Base-by-base conservation (phyloP, 2,329 filamentous ascomycete genomes). In the Sphaerulina vaccinii region DNA sequence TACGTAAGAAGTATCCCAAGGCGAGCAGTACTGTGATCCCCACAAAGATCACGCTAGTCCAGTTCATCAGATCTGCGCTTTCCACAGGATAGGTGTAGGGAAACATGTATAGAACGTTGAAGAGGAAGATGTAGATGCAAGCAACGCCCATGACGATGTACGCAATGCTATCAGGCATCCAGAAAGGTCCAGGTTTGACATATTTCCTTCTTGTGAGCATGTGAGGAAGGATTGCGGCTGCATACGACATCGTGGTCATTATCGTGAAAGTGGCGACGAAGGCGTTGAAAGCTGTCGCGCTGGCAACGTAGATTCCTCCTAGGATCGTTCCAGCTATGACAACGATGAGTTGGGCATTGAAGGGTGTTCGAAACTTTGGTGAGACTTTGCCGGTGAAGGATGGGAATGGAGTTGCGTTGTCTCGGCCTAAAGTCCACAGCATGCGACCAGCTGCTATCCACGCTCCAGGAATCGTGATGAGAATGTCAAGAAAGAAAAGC, bases 291-390 rank as follows among this genome's bases (percentile, higher is more conserved):
- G 85, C 85, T 0, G 82, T 84, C 1, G 75, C 78, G 54, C 75
- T 82, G n/a, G 80, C 84, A 1, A 88, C 76, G 57, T 86, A 87
- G 38, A 88, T 83, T 36, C 74, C 75, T 0, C 83, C 84, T 0
- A 88, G 71, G 2, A 84, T 65, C 0, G 82, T 82, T 19, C 77
- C 77, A 48, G 77, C 67, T 35, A 70, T 55, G 3, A 73, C 69
- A 71, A 76, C 79, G 7, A 74, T 70, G 1, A 84, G 50, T 0
- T 79, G 83, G 0, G 82, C 78, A 55, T 80, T 78, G 55, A 81
- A 75, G 0, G 82, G 82, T 50, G 77, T 79, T 9, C 75, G 70
- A 55, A 73, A 74, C 0, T 59, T 68, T 0, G 70, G 57, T 64
- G 71, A 60, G 60, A 88, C 74, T 2, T 70, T 63, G 2, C 74